Evolutionary conservation across 179 eudicot genomes (phyloP).

Genomic region (Sideroxylon spinosum): DNA sequence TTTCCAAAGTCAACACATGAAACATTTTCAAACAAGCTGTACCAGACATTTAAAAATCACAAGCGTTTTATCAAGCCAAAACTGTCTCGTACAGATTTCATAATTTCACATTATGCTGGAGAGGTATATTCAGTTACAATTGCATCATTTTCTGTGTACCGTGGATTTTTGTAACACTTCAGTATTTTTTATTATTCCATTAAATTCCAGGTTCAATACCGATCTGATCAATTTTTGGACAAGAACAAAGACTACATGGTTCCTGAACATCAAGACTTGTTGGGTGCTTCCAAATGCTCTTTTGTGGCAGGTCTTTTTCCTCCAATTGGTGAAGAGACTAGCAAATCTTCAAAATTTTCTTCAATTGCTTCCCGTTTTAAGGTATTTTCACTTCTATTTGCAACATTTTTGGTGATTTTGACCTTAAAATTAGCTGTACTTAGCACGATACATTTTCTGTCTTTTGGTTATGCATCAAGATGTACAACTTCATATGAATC

Average conservation of each 20-base stretch:
- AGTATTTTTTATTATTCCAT: slow-evolving; percentile 10
- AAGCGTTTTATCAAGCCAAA: slow-evolving; percentile 91
- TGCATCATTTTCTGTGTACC: background rate
- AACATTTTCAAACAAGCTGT: slow-evolving; percentile 92
- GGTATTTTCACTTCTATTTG: slow-evolving; percentile 36
- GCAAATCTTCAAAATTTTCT: slow-evolving; percentile 81
- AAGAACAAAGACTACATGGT: slow-evolving; percentile 96
- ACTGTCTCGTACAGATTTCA: slow-evolving; percentile 84
- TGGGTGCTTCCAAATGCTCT: slow-evolving; percentile 74
- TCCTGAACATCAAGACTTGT: slow-evolving; percentile 87
- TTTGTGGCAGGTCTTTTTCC: slow-evolving; percentile 95
- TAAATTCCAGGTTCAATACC: slow-evolving; percentile 69
- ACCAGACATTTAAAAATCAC: slow-evolving; percentile 79
- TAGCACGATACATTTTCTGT: background rate
- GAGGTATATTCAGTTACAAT: slow-evolving; percentile 49
- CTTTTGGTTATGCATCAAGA: background rate
- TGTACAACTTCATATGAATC: slow-evolving; percentile 3
- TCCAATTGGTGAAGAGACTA: slow-evolving; percentile 58
- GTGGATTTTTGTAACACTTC: slow-evolving; percentile 11
- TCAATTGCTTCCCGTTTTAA: slow-evolving; percentile 94
- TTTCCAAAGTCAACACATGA: slow-evolving; percentile 96
- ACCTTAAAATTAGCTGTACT: background rate
- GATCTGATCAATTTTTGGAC: slow-evolving; percentile 91
- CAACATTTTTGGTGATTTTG: slow-evolving; percentile 2
- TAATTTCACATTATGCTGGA: slow-evolving; percentile 88